A percentile compares a stretch with the other conserved stretches of the same genome.
These are phyloP conservation scores for Terfezia boudieri DNA, from an alignment of 495 filamentous ascomycete genomes.

Conservation along the genomic window DNA sequence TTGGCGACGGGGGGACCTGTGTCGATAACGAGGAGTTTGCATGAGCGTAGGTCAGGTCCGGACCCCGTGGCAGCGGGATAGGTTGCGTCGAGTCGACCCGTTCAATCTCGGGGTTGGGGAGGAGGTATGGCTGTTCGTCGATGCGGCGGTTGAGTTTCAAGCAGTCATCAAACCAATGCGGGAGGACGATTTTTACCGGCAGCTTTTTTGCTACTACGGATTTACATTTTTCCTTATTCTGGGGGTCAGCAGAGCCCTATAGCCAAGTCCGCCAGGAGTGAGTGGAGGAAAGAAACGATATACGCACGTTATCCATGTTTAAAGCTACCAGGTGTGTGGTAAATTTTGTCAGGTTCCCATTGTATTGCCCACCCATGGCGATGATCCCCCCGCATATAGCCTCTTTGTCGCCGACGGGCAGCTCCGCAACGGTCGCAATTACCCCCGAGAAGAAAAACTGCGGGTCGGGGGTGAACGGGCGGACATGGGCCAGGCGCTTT, in stretches of 20 bases:
- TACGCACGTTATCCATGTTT: conserved; percentile 36
- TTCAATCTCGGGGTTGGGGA: conserved; percentile 63
- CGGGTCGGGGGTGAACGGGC: conserved; percentile 77
- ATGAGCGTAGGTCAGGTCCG: conserved; percentile 14
- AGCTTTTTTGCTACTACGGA: conserved; percentile 38
- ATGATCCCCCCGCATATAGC: conserved; percentile 74
- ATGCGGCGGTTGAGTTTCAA: conserved; percentile 75
- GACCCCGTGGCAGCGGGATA: conserved; percentile 8
- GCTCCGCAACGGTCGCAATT: conserved; percentile 45
- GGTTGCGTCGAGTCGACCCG: conserved; percentile 5
- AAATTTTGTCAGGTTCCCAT: conserved; percentile 38
- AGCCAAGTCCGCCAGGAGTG: not conserved
- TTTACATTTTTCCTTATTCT: conserved; percentile 39
- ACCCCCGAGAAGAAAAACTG: conserved; percentile 72
- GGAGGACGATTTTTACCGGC: conserved; percentile 64
- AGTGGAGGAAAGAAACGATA: not conserved
- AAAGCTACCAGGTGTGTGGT: conserved; percentile 82
- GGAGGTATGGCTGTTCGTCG: conserved; percentile 61
- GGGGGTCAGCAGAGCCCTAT: too few species aligned
- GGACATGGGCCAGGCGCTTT: conserved; percentile 46
- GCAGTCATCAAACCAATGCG: conserved; percentile 98
- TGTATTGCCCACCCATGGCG: conserved; percentile 70
- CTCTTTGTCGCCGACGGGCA: conserved; percentile 77
- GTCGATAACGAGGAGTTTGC: conserved; percentile 7
- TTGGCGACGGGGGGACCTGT: not conserved